Conservation (phyloP, 257 asterid species). For the Asclepias syriaca region DNA sequence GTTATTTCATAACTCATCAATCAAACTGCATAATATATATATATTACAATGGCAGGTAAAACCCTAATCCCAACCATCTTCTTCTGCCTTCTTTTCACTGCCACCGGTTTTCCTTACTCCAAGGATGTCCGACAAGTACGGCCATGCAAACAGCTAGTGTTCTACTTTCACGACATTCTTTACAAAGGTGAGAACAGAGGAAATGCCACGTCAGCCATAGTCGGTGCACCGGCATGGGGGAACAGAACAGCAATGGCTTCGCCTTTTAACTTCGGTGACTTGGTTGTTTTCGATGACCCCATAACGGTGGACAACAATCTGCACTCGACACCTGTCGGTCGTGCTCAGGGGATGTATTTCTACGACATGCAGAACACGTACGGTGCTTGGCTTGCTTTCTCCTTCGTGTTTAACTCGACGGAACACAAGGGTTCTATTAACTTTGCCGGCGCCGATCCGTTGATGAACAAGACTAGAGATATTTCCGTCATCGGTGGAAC, state of each 20-base stretch:
- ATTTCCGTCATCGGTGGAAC: constrained; percentile 82
- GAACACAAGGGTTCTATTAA: constrained; percentile 49
- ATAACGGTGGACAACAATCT: constrained; percentile 62
- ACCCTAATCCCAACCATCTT: constrained; percentile 14
- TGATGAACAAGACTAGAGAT: constrained; percentile 73
- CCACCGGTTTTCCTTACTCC: constrained; percentile 12
- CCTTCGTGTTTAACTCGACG: constrained; percentile 61
- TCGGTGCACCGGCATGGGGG: constrained; percentile 65
- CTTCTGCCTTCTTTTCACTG: constrained; percentile 12
- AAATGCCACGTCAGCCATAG: constrained; percentile 68
- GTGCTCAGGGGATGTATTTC: constrained; percentile 70
- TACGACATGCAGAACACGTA: constrained; percentile 47
- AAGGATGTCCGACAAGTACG: constrained; percentile 6
- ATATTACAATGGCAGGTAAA: constrained; percentile 20
- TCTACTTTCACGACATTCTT: constrained; percentile 73
- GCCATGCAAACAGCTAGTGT: constrained; percentile 50
- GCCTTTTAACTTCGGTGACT: constrained; percentile 47
- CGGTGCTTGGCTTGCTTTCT: constrained; percentile 66
- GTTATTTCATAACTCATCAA: no score
- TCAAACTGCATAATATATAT: no score
- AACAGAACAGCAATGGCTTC: constrained; percentile 43
- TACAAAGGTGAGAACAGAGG: constrained; percentile 55
- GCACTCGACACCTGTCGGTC: constrained; percentile 59
- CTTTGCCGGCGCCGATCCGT: constrained; percentile 74
- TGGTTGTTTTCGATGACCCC: constrained; percentile 75